These are phyloP conservation scores for Tilletia walkeri DNA, from an alignment of 1,284 basidiomycete genomes.

Conservation along the genomic window DNA sequence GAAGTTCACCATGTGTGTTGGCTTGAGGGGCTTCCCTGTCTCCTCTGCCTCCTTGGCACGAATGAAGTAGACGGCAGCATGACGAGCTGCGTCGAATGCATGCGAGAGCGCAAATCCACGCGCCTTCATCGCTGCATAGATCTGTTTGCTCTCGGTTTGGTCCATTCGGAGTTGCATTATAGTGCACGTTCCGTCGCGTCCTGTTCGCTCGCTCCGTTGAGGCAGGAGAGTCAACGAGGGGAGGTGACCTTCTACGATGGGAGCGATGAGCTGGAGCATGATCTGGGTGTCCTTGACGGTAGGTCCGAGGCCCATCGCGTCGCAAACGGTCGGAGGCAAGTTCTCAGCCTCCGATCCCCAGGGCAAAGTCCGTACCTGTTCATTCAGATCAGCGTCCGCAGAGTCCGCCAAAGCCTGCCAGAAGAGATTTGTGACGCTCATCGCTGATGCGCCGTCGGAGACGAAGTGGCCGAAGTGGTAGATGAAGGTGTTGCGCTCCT, in stretches of 20 bases:
- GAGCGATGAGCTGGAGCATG: slow-evolving; percentile 15
- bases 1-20: slow-evolving; percentile 20
- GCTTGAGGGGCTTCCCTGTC: slow-evolving; percentile 2
- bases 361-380: background rate
- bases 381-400: slow-evolving; percentile 4
- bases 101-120: slow-evolving; percentile 9
- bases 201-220: background rate
- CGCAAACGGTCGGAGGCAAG: slow-evolving; percentile 8
- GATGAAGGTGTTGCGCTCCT: slow-evolving; percentile 8
- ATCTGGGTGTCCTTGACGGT: slow-evolving; percentile 4
- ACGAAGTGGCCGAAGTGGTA: slow-evolving; percentile 11
- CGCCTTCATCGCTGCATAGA: slow-evolving; percentile 6
- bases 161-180: slow-evolving; percentile 2
- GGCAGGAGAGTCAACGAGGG: slow-evolving; percentile 10
- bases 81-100: slow-evolving; percentile 11
- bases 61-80: slow-evolving; percentile 14
- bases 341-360: slow-evolving; percentile 3
- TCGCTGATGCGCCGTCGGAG: background rate
- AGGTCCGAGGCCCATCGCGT: slow-evolving; percentile 13
- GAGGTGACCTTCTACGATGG: slow-evolving; percentile 1
- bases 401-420: slow-evolving; percentile 12
- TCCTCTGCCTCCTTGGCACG: slow-evolving; percentile 8
- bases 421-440: background rate
- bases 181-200: background rate
- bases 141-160: slow-evolving; percentile 13